These are phyloP conservation scores for Neodidymelliopsis sp. DNA, from an alignment of 2,329 filamentous ascomycete genomes.

Conservation along the genomic window DNA sequence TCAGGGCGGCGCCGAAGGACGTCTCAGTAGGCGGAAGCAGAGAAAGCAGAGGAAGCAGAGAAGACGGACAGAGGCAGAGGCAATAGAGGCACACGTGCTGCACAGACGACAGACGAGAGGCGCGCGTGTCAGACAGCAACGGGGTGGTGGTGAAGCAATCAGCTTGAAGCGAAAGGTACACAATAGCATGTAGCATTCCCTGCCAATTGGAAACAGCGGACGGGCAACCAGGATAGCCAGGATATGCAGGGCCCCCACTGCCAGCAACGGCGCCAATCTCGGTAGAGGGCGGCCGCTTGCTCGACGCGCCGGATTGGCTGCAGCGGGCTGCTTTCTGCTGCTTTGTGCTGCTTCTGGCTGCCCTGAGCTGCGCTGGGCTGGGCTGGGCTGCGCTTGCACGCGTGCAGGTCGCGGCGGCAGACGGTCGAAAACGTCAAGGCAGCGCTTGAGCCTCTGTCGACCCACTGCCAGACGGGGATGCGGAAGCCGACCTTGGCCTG, in stretches of 20 bases:
- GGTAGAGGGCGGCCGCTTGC: slow-evolving; percentile 10
- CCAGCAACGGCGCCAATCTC: slow-evolving; percentile 16
- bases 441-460: slow-evolving; percentile 17
- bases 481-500: slow-evolving; percentile 15
- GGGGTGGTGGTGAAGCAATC: background rate
- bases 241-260: slow-evolving; percentile 10
- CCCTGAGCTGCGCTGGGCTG: too few relatives aligned
- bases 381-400: background rate
- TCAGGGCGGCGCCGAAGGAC: slow-evolving; percentile 10
- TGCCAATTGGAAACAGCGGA: slow-evolving; percentile 13
- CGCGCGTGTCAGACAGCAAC: too few relatives aligned
- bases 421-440: slow-evolving; percentile 2
- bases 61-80: slow-evolving; percentile 1
- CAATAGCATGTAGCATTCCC: background rate
- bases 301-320: background rate
- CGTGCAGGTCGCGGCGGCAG: slow-evolving; percentile 13
- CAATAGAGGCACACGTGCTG: slow-evolving; percentile 5
- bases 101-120: background rate
- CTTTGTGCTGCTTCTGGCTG: too few relatives aligned
- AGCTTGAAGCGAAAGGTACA: slow-evolving; percentile 7
- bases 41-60: background rate
- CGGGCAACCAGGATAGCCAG: slow-evolving; percentile 8
- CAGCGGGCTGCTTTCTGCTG: slow-evolving; percentile 4
- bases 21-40: slow-evolving; percentile 14
- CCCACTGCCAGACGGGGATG: slow-evolving; percentile 17